phyloP scores from a whole-genome alignment of 257 asterid genomes.

The Penstemon newberryi region DNA sequence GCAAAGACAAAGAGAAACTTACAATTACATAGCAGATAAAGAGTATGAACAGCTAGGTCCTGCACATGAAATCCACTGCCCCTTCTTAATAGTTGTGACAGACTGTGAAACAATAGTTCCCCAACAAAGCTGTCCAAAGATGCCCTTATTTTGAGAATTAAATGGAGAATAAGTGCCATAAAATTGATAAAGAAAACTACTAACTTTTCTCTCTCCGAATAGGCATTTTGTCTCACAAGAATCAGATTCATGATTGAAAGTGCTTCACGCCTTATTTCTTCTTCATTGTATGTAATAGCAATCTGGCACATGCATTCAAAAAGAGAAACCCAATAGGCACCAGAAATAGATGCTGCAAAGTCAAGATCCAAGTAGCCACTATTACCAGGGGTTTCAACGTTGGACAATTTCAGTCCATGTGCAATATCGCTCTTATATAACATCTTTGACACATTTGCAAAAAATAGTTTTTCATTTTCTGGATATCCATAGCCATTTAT shows the following conservation, averaged over 20 bases:
- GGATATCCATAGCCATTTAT: conserved; percentile 35
- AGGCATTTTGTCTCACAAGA: conserved; percentile 71
- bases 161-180: conserved; percentile 13
- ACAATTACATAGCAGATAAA: conserved; percentile 81
- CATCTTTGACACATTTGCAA: conserved; percentile 37
- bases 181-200: conserved; percentile 29
- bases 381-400: conserved; percentile 28
- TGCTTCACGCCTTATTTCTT: conserved; percentile 60
- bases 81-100: conserved; percentile 60
- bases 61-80: conserved; percentile 69
- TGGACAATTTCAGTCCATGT: conserved; percentile 30
- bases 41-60: conserved; percentile 71
- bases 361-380: conserved; percentile 32
- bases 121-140: conserved; percentile 57
- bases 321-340: conserved; percentile 54
- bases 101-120: conserved; percentile 50
- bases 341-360: conserved; percentile 43
- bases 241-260: conserved; percentile 74
- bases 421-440: conserved; percentile 38
- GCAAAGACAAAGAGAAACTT: conserved; percentile 38
- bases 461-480: conserved; percentile 35
- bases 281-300: conserved; percentile 39
- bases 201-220: conserved; percentile 78
- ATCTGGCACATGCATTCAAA: conserved; percentile 62
- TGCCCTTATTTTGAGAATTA: conserved; percentile 27